Evolutionary conservation across 2,329 filamentous ascomycete species (phyloP).

Genomic region (Didymella segeticola): DNA sequence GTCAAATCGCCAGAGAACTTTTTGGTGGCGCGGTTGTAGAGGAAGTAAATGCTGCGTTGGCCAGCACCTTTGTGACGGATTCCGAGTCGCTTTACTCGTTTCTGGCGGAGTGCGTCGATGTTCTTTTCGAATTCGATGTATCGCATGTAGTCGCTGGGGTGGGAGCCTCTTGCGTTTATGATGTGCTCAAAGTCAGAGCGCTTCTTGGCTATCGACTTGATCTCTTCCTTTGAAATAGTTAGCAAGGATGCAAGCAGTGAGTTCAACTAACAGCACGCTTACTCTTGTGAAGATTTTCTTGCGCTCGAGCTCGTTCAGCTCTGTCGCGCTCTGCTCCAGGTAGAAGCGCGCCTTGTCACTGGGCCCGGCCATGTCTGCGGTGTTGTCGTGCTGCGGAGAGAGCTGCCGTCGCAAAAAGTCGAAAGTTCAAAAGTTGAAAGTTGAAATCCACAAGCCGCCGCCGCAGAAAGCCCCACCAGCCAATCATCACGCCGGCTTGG

Average conservation of each 20-base stretch:
- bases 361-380: constrained; percentile 73
- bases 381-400: constrained; percentile 12
- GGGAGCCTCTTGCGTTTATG: constrained; percentile 77
- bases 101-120: constrained; percentile 75
- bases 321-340: constrained; percentile 88
- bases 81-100: constrained; percentile 81
- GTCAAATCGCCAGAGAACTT: constrained; percentile 82
- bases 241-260: not conserved
- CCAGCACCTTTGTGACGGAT: constrained; percentile 75
- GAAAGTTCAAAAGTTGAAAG: constrained; percentile 7
- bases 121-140: constrained; percentile 79
- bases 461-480: constrained; percentile 17
- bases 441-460: constrained; percentile 10
- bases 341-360: constrained; percentile 96
- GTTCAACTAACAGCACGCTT: constrained; percentile 28
- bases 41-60: constrained; percentile 83
- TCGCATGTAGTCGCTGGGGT: constrained; percentile 78
- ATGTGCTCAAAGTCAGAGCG: constrained; percentile 93
- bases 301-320: constrained; percentile 88
- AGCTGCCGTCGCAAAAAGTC: constrained; percentile 31
- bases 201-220: constrained; percentile 85
- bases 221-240: constrained; percentile 73
- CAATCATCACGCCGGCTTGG: constrained; percentile 30
- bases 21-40: constrained; percentile 84
- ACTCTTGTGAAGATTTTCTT: constrained; percentile 90